Evolutionary conservation across 441 rosid species (phyloP).

Genomic region (Syzygium malaccense): DNA sequence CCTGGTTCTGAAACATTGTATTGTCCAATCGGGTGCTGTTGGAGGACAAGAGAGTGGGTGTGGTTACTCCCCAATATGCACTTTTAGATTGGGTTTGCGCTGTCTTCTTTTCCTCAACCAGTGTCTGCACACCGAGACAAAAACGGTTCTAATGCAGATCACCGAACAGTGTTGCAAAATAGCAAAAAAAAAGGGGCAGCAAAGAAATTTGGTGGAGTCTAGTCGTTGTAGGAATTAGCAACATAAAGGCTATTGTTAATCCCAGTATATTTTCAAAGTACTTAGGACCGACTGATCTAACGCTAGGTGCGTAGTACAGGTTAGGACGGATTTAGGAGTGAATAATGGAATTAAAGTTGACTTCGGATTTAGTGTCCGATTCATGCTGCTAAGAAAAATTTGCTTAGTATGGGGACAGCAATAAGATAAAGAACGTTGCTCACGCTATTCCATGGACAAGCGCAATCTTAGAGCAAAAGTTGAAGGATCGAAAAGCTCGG

Average conservation of each 20-base stretch:
- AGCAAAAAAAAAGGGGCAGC: background rate
- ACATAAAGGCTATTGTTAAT: background rate
- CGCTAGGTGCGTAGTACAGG: background rate
- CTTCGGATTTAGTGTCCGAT: background rate
- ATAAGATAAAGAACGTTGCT: background rate
- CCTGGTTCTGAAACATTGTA: background rate
- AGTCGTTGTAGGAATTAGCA: background rate
- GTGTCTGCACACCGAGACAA: background rate
- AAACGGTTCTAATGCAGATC: background rate
- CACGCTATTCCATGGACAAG: background rate
- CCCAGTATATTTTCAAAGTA: background rate
- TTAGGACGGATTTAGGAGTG: background rate
- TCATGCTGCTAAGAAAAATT: background rate
- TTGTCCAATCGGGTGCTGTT: background rate
- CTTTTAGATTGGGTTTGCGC: background rate
- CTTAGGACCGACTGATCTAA: background rate
- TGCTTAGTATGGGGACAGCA: background rate
- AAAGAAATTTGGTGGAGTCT: background rate
- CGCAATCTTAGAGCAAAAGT: background rate
- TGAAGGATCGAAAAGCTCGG: background rate
- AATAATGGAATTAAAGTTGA: background rate
- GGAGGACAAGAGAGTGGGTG: background rate
- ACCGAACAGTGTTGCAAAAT: background rate
- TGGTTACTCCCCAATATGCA: background rate
- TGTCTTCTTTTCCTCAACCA: background rate